These are phyloP conservation scores for Candida dajiaensis DNA, from an alignment of 805 yeast genomes.

Conservation along the genomic window DNA sequence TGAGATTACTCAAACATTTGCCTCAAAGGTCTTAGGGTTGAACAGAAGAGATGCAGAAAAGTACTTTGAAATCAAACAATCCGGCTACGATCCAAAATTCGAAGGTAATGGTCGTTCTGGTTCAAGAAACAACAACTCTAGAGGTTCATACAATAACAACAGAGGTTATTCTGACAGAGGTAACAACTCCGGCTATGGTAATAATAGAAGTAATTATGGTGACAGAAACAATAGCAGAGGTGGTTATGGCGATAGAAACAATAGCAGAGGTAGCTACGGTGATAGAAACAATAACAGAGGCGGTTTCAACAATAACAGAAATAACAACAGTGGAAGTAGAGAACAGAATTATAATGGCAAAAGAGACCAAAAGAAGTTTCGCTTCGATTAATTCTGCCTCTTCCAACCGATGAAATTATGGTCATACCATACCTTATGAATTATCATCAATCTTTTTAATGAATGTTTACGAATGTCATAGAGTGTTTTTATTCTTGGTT, in stretches of 20 bases:
- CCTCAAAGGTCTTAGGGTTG: constrained; percentile 18
- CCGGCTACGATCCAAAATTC: background rate
- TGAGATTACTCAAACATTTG: constrained; percentile 16
- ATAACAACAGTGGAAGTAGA: background rate
- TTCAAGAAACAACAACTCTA: constrained; percentile 1
- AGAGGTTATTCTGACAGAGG: background rate
- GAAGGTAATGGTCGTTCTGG: background rate
- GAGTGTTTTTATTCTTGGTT: background rate
- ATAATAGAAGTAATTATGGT: background rate
- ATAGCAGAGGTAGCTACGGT: background rate
- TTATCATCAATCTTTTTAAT: background rate
- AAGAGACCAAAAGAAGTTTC: background rate
- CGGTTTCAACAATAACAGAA: background rate
- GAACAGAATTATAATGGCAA: background rate
- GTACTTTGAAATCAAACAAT: constrained; percentile 13
- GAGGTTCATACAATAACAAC: background rate
- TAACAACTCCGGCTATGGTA: constrained; percentile 2
- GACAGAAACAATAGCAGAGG: background rate
- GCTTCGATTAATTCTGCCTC: background rate
- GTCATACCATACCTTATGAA: background rate
- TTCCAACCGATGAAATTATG: background rate
- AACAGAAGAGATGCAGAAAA: constrained; percentile 15
- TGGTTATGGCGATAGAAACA: background rate
- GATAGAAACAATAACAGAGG: background rate
- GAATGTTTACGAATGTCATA: background rate